phyloP scores from a whole-genome alignment of 345 rosid genomes.

The Eucalyptus cloeziana region DNA sequence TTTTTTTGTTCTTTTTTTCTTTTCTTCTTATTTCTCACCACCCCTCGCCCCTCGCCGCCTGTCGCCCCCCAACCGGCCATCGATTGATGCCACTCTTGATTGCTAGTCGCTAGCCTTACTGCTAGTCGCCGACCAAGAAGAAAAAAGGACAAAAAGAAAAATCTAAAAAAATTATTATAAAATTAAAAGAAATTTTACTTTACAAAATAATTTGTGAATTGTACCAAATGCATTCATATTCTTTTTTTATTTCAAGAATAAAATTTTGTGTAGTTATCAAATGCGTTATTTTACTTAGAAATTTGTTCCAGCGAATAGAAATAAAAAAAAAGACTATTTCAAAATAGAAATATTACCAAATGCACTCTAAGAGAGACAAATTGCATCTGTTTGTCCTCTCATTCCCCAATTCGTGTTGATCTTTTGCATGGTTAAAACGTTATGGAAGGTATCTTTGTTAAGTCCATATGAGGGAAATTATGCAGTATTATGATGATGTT shows the following conservation, averaged over 20 bases:
- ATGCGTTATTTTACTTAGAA: too few species aligned
- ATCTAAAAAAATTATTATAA: accelerated
- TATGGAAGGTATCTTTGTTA: background rate
- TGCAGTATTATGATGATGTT: background rate
- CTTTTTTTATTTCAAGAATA: accelerated
- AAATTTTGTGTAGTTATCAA: accelerated
- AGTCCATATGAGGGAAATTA: background rate
- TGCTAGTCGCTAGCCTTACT: accelerated
- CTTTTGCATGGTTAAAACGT: background rate
- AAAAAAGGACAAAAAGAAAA: too few species aligned
- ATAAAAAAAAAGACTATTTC: too few species aligned
- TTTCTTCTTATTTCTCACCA: too few species aligned
- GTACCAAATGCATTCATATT: too few species aligned
- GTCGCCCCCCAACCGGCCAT: accelerated
- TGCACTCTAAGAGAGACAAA: background rate
- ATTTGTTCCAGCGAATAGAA: accelerated
- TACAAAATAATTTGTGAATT: too few species aligned
- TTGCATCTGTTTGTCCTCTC: background rate
- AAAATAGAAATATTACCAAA: accelerated
- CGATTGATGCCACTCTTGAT: accelerated
- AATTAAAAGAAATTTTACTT: too few species aligned
- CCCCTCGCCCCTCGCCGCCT: accelerated
- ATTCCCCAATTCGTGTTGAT: background rate
- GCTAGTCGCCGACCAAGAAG: accelerated
- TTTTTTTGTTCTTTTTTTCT: too few species aligned